Evolutionary conservation across 129 eudicot species (phyloP).

Genomic region (Flaveria robusta): DNA sequence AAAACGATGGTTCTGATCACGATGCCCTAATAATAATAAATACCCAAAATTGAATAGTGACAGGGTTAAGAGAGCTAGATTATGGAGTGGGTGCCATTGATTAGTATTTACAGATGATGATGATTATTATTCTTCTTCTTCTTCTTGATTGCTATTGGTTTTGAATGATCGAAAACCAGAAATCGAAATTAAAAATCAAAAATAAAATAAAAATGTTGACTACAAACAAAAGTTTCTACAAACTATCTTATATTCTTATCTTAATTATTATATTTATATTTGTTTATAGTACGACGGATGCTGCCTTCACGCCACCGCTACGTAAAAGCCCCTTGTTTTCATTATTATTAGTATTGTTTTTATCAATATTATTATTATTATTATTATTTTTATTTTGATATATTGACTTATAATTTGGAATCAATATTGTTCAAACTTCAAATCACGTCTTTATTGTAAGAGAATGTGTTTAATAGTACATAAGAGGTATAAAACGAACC

Average conservation of each 20-base stretch:
- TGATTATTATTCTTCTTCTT: not conserved
- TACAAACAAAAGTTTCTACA: slow-evolving; percentile 11
- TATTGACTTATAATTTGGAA: no score
- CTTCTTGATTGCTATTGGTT: slow-evolving; percentile 11
- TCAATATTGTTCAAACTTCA: no score
- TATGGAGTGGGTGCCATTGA: slow-evolving; percentile 26
- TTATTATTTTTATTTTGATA: no score
- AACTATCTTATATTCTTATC: not conserved
- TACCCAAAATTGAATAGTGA: slow-evolving; percentile 17
- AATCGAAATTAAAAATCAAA: not conserved
- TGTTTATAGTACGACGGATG: not conserved
- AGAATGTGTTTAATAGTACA: no score
- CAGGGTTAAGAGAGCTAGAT: not conserved
- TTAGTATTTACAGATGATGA: not conserved
- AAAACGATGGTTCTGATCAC: not conserved
- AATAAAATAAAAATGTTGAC: slow-evolving; percentile 3
- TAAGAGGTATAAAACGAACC: no score
- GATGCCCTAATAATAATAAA: not conserved
- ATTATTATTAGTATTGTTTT: slow-evolving; percentile 1
- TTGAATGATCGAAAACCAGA: slow-evolving; percentile 13
- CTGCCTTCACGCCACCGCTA: slow-evolving; percentile 44
- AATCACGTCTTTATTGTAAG: no score
- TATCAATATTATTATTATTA: no score
- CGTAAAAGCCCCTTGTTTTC: slow-evolving; percentile 33
- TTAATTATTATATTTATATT: not conserved